Evolutionary conservation across 306 rosid genomes (phyloP), one percentile per base, ranked within the genome.

Genomic region (Prunus kanzakura): DNA sequence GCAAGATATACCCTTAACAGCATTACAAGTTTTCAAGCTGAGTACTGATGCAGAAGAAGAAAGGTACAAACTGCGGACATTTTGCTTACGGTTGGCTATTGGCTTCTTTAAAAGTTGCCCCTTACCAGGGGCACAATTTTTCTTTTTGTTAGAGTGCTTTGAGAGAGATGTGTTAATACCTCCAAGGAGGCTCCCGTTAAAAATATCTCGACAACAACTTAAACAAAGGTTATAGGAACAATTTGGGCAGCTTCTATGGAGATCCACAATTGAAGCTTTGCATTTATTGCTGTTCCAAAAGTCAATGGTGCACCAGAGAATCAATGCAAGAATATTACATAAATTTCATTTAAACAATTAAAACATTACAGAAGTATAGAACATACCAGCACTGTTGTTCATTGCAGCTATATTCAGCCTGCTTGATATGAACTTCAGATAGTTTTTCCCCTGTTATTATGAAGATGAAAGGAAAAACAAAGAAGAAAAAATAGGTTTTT

Each of bases 151-250:
- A 38, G 84, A 64, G 67, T 57, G 63, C 85, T 80, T 74, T 49
- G 80, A 65, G 54, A 68, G 35, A 30, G 83, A 68, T 76, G 80
- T 73, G 76, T 78, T 64, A 71, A 61, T 76, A 71, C 71, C 86
- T 62, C 76, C 87, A 73, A 78, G 80, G 78, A 73, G 77, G 77
- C 80, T 83, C 55, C 80, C 89, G 19, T 45, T 86, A 82, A 81
- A 84, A 61, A 82, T 72, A 80, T 86, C 87, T 35, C 55, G 88
- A 66, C 86, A 90, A 84, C 99, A 96, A 73, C 89, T 84, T 76
- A 89, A 79, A 87, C 99, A 95, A 71, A 95, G 91, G 63, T 85
- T 84, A 81, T 86, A 92, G 72, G 99, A 90, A 81, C 99, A 96
- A 77, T 80, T 88, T 64, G 88, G 92, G 87, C 99, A 96, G 84